Conservation (phyloP, 2,329 filamentous ascomycete species). For the Apiospora malaysiana region DNA sequence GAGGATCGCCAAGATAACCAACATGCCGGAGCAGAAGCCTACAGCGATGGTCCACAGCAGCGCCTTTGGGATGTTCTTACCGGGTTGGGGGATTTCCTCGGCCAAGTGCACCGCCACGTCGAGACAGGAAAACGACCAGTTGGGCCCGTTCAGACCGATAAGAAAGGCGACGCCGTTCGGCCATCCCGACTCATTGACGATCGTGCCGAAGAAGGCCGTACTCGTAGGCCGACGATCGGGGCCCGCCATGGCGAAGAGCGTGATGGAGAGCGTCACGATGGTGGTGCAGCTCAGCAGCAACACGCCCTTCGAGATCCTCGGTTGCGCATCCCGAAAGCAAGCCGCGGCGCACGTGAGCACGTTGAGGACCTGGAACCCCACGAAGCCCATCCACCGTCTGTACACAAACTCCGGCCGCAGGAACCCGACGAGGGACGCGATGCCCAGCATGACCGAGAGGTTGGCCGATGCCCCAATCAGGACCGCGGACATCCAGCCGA, state of each 20-base stretch:
- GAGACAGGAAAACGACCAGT: neutral
- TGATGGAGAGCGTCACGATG: too few species aligned
- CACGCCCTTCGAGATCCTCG: neutral
- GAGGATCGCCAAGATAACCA: neutral
- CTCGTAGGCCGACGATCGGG: too few species aligned
- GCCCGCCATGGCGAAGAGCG: neutral
- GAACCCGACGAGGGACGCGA: neutral
- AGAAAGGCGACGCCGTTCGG: neutral
- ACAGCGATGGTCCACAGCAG: constrained; percentile 1
- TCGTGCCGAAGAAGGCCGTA: neutral
- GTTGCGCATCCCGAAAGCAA: neutral
- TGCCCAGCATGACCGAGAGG: neutral
- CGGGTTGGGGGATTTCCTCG: neutral
- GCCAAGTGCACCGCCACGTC: neutral
- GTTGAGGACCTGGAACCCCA: constrained; percentile 1
- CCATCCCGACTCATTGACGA: neutral
- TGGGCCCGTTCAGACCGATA: neutral
- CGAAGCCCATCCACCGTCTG: neutral
- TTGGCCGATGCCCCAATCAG: constrained; percentile 30
- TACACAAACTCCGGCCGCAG: neutral
- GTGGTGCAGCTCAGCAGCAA: neutral
- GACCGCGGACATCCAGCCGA: constrained; percentile 37
- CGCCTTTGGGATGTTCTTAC: neutral
- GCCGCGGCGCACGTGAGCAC: neutral
- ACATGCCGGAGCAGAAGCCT: neutral